These are phyloP conservation scores for Solanum appendiculatum DNA, from an alignment of 257 asterid species.

Conservation along the genomic window DNA sequence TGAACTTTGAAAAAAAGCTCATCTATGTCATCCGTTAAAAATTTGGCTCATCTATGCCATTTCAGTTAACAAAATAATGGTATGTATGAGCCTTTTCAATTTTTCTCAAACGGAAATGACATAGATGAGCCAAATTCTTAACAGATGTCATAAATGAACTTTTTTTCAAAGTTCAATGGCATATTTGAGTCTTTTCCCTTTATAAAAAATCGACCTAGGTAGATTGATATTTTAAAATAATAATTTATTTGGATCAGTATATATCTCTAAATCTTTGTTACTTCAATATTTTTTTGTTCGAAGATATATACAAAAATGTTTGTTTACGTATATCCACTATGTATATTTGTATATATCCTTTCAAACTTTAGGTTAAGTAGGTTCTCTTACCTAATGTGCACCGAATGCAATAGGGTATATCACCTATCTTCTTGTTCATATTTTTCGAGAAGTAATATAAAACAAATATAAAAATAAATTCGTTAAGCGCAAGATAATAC, in stretches of 20 bases:
- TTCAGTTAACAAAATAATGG: not conserved
- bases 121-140: rapidly evolving
- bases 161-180: too few relatives aligned
- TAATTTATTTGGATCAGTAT: not conserved
- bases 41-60: not conserved
- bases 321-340: not conserved
- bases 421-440: not conserved
- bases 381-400: not conserved
- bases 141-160: not conserved
- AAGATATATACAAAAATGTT: not conserved
- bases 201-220: not conserved
- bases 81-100: rapidly evolving
- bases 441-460: not conserved
- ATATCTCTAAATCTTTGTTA: not conserved
- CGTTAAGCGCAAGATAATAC: not conserved
- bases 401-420: not conserved
- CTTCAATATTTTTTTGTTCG: not conserved
- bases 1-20: too few relatives aligned
- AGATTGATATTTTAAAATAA: too few relatives aligned
- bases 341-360: not conserved
- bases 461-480: not conserved
- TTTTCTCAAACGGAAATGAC: not conserved
- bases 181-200: too few relatives aligned
- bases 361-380: not conserved
- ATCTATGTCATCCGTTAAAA: too few relatives aligned